Evolutionary conservation across 768 basidiomycete species (phyloP).

Genomic region (Russula sp.): DNA sequence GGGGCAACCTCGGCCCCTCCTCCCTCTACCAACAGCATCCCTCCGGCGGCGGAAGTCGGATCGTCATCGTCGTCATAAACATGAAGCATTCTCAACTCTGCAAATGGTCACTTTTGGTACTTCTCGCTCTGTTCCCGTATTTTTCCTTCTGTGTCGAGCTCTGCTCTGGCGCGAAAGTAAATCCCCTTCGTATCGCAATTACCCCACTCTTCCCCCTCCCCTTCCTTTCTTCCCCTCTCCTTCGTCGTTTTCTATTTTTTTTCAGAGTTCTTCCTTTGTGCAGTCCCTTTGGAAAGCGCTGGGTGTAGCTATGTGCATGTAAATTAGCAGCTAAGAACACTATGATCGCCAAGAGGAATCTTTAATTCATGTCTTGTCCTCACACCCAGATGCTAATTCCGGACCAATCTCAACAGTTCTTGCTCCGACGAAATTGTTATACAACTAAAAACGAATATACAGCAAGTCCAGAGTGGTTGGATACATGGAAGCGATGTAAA

Average conservation of each 20-base stretch:
- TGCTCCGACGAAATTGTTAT: neutral
- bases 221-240: too few relatives aligned
- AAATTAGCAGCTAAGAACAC: slow-evolving; percentile 23
- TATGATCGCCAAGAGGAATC: slow-evolving; percentile 15
- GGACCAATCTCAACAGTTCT: too few relatives aligned
- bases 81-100: slow-evolving; percentile 1
- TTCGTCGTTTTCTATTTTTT: neutral
- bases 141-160: neutral
- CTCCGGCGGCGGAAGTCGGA: slow-evolving; percentile 16
- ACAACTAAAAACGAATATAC: neutral
- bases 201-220: neutral
- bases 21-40: neutral
- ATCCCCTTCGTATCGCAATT: neutral
- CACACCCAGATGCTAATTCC: too few relatives aligned
- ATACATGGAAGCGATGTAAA: neutral
- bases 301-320: slow-evolving; percentile 21
- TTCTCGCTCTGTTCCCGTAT: neutral
- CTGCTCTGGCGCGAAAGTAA: neutral
- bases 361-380: slow-evolving; percentile 7
- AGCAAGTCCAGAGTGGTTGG: neutral
- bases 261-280: neutral
- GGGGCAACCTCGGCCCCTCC: neutral
- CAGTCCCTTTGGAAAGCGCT: neutral
- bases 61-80: slow-evolving; percentile 16
- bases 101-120: neutral